phyloP scores from a whole-genome alignment of 106 monocot species.

The Amphibolis antarctica region DNA sequence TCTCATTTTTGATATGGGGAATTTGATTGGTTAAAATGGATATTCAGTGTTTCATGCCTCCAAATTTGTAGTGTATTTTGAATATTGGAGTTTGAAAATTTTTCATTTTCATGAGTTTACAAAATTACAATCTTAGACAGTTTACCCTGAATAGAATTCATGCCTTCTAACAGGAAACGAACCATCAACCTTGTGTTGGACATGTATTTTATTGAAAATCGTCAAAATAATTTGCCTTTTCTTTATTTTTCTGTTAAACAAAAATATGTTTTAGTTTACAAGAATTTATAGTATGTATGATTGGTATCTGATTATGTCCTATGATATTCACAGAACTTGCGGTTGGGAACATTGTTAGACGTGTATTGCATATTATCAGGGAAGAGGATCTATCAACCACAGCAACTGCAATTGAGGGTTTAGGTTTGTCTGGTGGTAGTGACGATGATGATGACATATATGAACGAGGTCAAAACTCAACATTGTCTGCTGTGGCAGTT shows the following conservation, averaged over 20 bases:
- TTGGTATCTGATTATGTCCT: neutral
- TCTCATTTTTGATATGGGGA: too few species aligned
- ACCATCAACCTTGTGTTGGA: too few species aligned
- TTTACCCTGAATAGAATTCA: too few species aligned
- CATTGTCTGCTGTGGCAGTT: slow-evolving; percentile 63
- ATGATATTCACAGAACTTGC: slow-evolving; percentile 59
- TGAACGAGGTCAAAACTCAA: slow-evolving; percentile 36
- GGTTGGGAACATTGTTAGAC: slow-evolving; percentile 90
- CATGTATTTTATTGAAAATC: too few species aligned
- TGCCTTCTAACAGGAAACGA: neutral
- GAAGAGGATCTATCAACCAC: slow-evolving; percentile 82
- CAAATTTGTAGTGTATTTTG: too few species aligned
- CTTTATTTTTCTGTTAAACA: neutral
- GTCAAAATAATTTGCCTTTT: neutral
- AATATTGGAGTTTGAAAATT: too few species aligned
- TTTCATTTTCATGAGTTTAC: too few species aligned
- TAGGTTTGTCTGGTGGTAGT: slow-evolving; percentile 50
- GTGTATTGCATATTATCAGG: slow-evolving; percentile 86
- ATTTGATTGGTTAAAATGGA: too few species aligned
- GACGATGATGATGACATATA: slow-evolving; percentile 72
- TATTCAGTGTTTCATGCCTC: too few species aligned
- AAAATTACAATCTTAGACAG: too few species aligned
- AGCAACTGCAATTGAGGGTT: slow-evolving; percentile 47
- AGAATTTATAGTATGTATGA: too few species aligned
- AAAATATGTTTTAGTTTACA: too few species aligned